These are phyloP conservation scores for Phytophthora litchii DNA, from an alignment of 352 stramenopile genomes.

Conservation along the genomic window DNA sequence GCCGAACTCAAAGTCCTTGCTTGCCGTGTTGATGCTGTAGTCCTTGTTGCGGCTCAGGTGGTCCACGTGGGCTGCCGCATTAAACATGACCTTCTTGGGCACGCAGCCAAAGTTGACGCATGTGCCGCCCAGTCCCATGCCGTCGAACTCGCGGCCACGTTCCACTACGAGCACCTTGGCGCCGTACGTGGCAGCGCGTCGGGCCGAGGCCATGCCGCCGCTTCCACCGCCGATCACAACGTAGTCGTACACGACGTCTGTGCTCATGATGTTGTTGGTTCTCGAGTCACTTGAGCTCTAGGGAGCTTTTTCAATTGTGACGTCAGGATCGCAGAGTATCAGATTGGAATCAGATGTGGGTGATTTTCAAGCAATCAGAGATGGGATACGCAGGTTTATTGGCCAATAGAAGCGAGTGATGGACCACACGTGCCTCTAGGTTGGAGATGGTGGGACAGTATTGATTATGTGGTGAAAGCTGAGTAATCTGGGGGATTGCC, in stretches of 20 bases:
- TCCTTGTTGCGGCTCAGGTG: conserved; percentile 62
- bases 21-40: conserved; percentile 69
- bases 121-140: conserved; percentile 91
- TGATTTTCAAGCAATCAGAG: conserved; percentile 16
- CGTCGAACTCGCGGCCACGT: conserved; percentile 63
- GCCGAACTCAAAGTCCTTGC: conserved; percentile 53
- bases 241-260: conserved; percentile 83
- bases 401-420: neutral
- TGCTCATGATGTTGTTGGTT: conserved; percentile 38
- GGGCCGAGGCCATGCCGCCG: conserved; percentile 92
- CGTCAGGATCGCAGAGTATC: conserved; percentile 5
- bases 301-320: conserved; percentile 32
- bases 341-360: neutral
- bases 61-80: conserved; percentile 87
- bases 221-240: conserved; percentile 92
- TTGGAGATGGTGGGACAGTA: conserved; percentile 9
- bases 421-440: neutral
- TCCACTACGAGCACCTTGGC: conserved; percentile 97
- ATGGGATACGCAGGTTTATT: conserved; percentile 5
- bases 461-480: no score
- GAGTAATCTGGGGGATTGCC: neutral
- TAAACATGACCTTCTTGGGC: conserved; percentile 99
- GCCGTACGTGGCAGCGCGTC: conserved; percentile 92
- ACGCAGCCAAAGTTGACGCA: conserved; percentile 99
- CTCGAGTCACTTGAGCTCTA: conserved; percentile 9